Evolutionary conservation across 2,329 filamentous ascomycete species (phyloP).

Genomic region (Fusarium drepaniforme): DNA sequence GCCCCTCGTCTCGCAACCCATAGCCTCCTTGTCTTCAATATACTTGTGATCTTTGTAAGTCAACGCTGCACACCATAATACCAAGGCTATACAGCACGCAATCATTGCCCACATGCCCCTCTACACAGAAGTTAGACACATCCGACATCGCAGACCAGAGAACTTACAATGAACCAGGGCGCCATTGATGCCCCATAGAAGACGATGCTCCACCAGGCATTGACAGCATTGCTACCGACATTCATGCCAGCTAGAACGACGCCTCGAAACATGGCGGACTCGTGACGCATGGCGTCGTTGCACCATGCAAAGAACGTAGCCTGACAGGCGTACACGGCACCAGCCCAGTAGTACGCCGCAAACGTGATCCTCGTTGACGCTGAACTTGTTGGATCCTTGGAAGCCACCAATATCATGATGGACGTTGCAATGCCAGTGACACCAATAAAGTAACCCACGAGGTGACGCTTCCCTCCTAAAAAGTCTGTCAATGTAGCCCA

Average conservation of each 20-base stretch:
- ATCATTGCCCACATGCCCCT: conserved; percentile 83
- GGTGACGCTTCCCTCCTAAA: conserved; percentile 70
- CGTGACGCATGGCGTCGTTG: conserved; percentile 75
- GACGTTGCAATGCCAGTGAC: conserved; percentile 73
- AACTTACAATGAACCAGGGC: conserved; percentile 72
- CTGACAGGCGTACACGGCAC: conserved; percentile 78
- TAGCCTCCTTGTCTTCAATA: neutral
- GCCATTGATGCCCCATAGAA: conserved; percentile 78
- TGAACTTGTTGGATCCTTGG: conserved; percentile 52
- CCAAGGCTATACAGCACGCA: conserved; percentile 69
- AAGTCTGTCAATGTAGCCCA: conserved; percentile 78
- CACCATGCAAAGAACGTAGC: conserved; percentile 83
- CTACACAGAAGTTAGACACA: neutral
- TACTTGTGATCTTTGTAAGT: conserved; percentile 50
- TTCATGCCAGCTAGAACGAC: conserved; percentile 82
- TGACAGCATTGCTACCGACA: conserved; percentile 73
- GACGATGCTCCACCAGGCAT: conserved; percentile 80
- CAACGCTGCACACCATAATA: conserved; percentile 68
- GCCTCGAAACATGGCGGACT: conserved; percentile 72
- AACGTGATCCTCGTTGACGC: conserved; percentile 67
- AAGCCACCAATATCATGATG: conserved; percentile 70
- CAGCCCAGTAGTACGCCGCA: conserved; percentile 77
- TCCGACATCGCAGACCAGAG: rapidly evolving
- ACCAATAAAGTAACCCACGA: conserved; percentile 76
- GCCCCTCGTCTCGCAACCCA: conserved; percentile 10